Evolutionary conservation across 1,284 basidiomycete species (phyloP), one percentile per base, ranked within the genome.

Genomic region (Ganoderma multipileum): DNA sequence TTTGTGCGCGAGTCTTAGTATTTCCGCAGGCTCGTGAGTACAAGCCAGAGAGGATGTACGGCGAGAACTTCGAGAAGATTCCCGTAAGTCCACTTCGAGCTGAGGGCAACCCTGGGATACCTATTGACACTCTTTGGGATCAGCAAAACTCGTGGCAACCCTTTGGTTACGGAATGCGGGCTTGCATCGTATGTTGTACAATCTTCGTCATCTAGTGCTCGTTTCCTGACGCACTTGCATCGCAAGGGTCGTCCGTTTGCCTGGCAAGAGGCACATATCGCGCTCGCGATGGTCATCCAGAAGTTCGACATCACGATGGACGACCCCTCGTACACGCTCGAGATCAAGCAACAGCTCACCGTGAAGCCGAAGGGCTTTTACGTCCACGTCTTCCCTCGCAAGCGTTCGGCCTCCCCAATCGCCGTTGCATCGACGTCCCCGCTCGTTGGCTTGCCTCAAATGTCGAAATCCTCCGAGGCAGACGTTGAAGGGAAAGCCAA

Each of bases 31-130:
- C 79, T 14, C 77, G 81, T 20, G 76, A 79, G 66, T 85, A 83
- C 76, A 77, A 76, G 30, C 84, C 84, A 1, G 86, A 87, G 71
- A 80, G 86, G 4, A 84, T 85, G 82, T 74, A 87, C 30, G 82
- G 85, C 63, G 84, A 82, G 5, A 81, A 82, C 54, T 85, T 84
- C 69, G 81, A 84, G 74, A 76, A 78, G 52, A 72, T 85, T 9
- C 84, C 84, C 30, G 83, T 83, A 74, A 61, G 77, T 42, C 69
- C 50, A 52, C 0, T 54, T n/a, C 18, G 8, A 26, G 14, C 3
- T 28, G 26, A n/a, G 7, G 58, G 7, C 11, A 39, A 26, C 23
- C 1, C 16, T 9, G 3, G 6, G 4, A 12, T 18, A 20, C 20
- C 2, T 23, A 16, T 36, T 52, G 30, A 63, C 33, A 7, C 20